Evolutionary conservation across 441 rosid species (phyloP).

Genomic region (Erodium trifolium): DNA sequence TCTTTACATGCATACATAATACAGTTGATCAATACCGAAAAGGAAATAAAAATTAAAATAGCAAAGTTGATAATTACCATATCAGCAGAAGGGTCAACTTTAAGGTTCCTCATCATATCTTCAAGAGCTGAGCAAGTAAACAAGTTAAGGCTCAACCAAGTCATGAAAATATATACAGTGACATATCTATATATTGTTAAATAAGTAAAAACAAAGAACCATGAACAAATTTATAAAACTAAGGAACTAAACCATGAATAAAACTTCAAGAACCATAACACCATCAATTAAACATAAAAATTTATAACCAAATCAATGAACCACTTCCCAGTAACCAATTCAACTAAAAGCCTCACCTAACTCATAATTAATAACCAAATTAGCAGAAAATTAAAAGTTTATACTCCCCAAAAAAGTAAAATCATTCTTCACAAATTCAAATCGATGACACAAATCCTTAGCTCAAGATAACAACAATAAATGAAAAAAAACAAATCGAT

Average conservation of each 20-base stretch:
- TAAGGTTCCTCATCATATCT: conserved; percentile 34
- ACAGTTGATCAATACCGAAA: conserved; percentile 2
- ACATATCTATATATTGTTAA: not conserved
- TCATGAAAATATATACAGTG: not conserved
- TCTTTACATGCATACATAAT: not conserved
- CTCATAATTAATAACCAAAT: too few species aligned
- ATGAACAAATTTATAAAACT: not conserved
- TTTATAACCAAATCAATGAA: not conserved
- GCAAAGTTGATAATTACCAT: conserved; percentile 19
- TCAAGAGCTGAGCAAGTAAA: conserved; percentile 26
- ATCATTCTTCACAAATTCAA: not conserved
- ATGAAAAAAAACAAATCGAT: not conserved
- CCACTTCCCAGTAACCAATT: not conserved
- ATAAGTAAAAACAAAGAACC: not conserved
- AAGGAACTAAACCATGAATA: not conserved
- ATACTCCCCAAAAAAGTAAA: too few species aligned
- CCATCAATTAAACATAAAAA: not conserved
- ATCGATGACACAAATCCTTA: not conserved
- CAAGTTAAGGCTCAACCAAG: not conserved
- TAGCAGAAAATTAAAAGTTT: too few species aligned
- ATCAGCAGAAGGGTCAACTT: conserved; percentile 30
- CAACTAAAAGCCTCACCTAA: not conserved
- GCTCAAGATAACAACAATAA: not conserved
- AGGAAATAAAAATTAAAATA: not conserved
- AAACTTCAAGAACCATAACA: not conserved